Evolutionary conservation across 345 rosid genomes (phyloP).

Genomic region (Brassica rapa): DNA sequence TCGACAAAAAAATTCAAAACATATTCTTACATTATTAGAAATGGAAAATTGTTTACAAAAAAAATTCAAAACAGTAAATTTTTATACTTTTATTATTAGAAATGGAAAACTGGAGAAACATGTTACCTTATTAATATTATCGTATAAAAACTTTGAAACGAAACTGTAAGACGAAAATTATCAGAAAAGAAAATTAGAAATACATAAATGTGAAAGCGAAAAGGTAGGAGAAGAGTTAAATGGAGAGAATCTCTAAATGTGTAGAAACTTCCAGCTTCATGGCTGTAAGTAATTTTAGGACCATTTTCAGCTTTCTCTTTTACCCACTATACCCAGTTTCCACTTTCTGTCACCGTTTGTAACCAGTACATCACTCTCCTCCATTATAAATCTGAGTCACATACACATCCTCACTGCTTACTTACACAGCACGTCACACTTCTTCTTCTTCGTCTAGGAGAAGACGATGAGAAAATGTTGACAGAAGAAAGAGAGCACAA

Average conservation of each 20-base stretch:
- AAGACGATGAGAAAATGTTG: constrained; percentile 49
- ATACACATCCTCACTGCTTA: constrained; percentile 28
- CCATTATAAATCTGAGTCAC: constrained; percentile 19
- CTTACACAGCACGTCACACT: constrained; percentile 41
- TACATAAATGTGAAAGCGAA: constrained; percentile 36
- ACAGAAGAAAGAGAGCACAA: constrained; percentile 99
- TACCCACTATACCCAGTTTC: constrained; percentile 20
- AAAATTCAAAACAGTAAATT: neutral
- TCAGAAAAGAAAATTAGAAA: neutral
- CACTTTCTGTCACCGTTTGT: constrained; percentile 22
- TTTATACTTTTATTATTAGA: neutral
- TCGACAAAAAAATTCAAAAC: neutral
- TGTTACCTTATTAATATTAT: neutral
- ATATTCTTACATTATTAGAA: neutral
- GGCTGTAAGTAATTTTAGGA: constrained; percentile 8
- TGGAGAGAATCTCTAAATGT: constrained; percentile 33
- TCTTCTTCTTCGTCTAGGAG: constrained; percentile 27
- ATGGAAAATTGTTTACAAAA: neutral
- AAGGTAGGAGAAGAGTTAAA: constrained; percentile 15
- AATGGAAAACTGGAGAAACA: neutral
- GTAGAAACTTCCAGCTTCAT: constrained; percentile 39
- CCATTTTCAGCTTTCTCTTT: constrained; percentile 31
- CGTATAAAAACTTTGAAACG: neutral
- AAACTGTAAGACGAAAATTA: neutral
- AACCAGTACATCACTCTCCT: constrained; percentile 11